phyloP scores from a whole-genome alignment of 169 alveolate genomes.

The Condylostoma magnum region DNA sequence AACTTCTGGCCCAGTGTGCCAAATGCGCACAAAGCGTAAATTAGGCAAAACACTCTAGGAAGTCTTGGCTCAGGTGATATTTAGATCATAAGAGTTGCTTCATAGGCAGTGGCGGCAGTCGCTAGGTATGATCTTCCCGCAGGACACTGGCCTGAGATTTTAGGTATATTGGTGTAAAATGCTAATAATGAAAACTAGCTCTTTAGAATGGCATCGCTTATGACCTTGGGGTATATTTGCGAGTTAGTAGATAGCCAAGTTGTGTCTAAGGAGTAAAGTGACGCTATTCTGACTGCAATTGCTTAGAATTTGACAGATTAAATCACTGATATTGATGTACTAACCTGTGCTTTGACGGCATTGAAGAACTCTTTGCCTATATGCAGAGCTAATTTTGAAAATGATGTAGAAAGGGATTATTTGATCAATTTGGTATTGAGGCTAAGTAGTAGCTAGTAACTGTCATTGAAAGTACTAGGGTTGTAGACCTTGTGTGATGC shows the following conservation, averaged over 20 bases:
- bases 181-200: neutral
- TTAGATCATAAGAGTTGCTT: neutral
- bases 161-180: neutral
- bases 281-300: neutral
- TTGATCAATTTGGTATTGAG: neutral
- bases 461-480: neutral
- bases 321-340: neutral
- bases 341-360: neutral
- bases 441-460: neutral
- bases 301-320: constrained; percentile 1
- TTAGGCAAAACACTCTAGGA: constrained; percentile 7
- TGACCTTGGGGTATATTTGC: constrained; percentile 25
- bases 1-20: constrained; percentile 8
- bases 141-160: neutral
- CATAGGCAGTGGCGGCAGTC: constrained; percentile 3
- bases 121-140: neutral
- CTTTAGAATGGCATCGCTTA: constrained; percentile 2
- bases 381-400: neutral
- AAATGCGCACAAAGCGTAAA: neutral
- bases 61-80: neutral
- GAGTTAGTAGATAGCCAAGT: neutral
- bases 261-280: neutral
- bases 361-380: constrained; percentile 4
- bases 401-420: constrained; percentile 11
- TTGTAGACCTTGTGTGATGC: neutral